Conservation (phyloP, 352 stramenopile species). For the Globisporangium polare region DNA sequence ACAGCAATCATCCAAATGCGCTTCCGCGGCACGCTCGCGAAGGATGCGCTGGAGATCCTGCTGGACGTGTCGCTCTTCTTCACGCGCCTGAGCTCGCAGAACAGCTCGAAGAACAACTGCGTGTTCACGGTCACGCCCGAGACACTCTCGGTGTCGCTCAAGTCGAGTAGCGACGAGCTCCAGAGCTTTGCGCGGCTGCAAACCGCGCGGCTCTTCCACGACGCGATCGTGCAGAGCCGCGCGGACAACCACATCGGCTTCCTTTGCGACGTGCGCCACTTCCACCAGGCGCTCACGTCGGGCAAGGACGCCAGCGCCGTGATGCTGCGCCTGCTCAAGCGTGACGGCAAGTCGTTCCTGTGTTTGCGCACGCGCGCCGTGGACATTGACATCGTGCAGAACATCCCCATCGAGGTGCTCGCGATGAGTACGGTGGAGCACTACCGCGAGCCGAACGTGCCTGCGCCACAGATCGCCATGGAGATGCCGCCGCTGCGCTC, state of each 20-base stretch:
- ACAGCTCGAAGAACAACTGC: constrained; percentile 55
- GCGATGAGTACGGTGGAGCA: constrained; percentile 70
- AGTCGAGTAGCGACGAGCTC: constrained; percentile 68
- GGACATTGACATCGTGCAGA: constrained; percentile 85
- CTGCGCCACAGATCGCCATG: constrained; percentile 71
- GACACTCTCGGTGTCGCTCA: constrained; percentile 58
- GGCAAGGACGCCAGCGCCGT: constrained; percentile 73
- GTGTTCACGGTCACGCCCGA: constrained; percentile 73
- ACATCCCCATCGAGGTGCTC: constrained; percentile 76
- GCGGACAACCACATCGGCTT: constrained; percentile 83
- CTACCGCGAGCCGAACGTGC: constrained; percentile 73
- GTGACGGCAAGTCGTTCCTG: constrained; percentile 67
- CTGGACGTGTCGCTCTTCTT: constrained; percentile 76
- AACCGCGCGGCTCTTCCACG: constrained; percentile 62
- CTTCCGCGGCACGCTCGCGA: constrained; percentile 72
- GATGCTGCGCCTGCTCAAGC: constrained; percentile 81
- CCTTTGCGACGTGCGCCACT: constrained; percentile 65
- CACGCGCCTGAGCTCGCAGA: constrained; percentile 50
- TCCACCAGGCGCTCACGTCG: constrained; percentile 70
- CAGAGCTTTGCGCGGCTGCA: constrained; percentile 73
- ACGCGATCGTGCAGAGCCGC: constrained; percentile 68
- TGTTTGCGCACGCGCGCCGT: constrained; percentile 69
- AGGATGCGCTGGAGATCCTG: constrained; percentile 72
- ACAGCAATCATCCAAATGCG: constrained; percentile 49
- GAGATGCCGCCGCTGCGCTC: constrained; percentile 72